Evolutionary conservation across 2,329 filamentous ascomycete species (phyloP).

Genomic region (Monilinia fructicola): DNA sequence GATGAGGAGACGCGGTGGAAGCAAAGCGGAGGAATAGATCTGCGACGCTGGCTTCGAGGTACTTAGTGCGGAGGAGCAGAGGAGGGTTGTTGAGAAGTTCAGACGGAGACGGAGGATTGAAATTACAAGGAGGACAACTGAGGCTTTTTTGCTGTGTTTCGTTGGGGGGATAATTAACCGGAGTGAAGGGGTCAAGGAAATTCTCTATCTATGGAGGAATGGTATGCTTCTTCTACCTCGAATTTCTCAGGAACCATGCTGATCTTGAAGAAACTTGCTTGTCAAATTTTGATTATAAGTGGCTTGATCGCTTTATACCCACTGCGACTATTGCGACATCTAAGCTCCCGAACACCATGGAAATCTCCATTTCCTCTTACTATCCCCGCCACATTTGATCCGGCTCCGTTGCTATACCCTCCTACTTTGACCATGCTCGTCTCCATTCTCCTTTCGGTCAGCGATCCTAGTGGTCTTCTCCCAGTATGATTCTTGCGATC

Average conservation of each 20-base stretch:
- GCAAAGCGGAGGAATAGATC: constrained; percentile 25
- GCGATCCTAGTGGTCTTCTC: constrained; percentile 61
- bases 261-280: constrained; percentile 38
- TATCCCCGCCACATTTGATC: constrained; percentile 80
- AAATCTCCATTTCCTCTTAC: constrained; percentile 41
- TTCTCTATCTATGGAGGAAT: constrained; percentile 50
- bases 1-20: constrained; percentile 42
- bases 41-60: constrained; percentile 3
- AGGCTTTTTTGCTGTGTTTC: constrained; percentile 52
- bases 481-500: constrained; percentile 79
- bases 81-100: constrained; percentile 40
- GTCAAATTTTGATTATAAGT: constrained; percentile 39
- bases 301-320: constrained; percentile 57
- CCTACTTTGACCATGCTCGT: constrained; percentile 73
- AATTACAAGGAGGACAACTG: constrained; percentile 52
- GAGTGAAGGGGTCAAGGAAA: constrained; percentile 47
- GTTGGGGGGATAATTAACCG: constrained; percentile 50
- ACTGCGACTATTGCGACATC: constrained; percentile 54
- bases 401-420: constrained; percentile 87
- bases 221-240: constrained; percentile 44
- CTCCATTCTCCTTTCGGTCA: constrained; percentile 68
- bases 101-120: constrained; percentile 49
- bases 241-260: constrained; percentile 25
- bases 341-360: constrained; percentile 31
- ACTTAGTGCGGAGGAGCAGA: constrained; percentile 27